Percentiles rank a stretch among this genome's conserved stretches.
Evolutionary conservation across 768 basidiomycete genomes (phyloP).

Genomic region (Tulasnella sp.): DNA sequence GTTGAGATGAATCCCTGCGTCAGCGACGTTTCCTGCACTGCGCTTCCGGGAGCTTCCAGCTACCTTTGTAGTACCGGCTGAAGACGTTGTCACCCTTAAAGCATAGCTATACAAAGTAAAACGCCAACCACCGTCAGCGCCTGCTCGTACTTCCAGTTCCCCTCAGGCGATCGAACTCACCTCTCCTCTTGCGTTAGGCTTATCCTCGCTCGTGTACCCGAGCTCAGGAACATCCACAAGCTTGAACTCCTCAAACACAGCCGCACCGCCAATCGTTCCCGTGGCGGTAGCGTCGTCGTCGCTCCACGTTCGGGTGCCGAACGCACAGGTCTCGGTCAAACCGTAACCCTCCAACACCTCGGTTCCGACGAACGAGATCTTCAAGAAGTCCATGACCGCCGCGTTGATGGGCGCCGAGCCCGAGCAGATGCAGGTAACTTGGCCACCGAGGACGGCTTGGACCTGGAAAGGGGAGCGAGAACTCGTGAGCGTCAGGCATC

Average conservation of each 20-base stretch:
- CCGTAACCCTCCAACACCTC: conserved; percentile 45
- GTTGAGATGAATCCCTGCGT: neutral
- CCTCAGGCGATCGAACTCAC: neutral
- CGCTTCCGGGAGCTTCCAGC: neutral
- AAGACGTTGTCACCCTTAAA: conserved; percentile 69
- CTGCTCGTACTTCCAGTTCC: neutral
- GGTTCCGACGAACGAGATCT: conserved; percentile 68
- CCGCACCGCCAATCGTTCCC: conserved; percentile 84
- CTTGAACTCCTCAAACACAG: conserved; percentile 77
- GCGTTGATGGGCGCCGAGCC: conserved; percentile 91
- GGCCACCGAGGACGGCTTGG: conserved; percentile 81
- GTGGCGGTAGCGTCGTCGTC: conserved; percentile 59
- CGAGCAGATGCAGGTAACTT: conserved; percentile 63
- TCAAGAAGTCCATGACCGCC: conserved; percentile 89
- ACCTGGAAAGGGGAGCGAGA: conserved; percentile 53
- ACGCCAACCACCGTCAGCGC: neutral
- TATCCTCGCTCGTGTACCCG: conserved; percentile 85
- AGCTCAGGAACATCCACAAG: conserved; percentile 88
- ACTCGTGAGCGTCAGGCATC: conserved; percentile 36
- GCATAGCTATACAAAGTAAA: conserved; percentile 55
- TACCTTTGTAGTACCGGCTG: conserved; percentile 76
- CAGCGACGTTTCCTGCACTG: neutral
- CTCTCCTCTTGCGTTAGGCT: conserved; percentile 90
- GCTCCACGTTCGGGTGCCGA: neutral
- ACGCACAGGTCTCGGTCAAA: conserved; percentile 29